A percentile compares a stretch with the other conserved stretches of the same genome.
Evolutionary conservation across 805 yeast species (phyloP).

Genomic region (Wickerhamiella alocasiicola): DNA sequence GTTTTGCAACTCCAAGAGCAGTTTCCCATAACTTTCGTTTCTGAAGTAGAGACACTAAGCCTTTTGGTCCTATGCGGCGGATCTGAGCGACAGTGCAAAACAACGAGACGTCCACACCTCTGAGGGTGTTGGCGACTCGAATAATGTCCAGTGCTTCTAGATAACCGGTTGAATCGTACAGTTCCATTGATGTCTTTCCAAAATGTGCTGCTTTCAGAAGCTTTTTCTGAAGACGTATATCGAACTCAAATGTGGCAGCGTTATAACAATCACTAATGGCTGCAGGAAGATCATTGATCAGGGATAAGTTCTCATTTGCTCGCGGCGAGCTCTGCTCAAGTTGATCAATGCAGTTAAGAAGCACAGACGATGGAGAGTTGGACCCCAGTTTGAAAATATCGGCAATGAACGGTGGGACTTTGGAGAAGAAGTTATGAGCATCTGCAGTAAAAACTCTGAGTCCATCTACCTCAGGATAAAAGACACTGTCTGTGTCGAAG

Average conservation of each 20-base stretch:
- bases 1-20: slow-evolving; percentile 48
- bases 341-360: slow-evolving; percentile 65
- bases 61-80: slow-evolving; percentile 39
- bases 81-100: slow-evolving; percentile 52
- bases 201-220: slow-evolving; percentile 70
- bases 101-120: slow-evolving; percentile 54
- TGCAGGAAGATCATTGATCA: slow-evolving; percentile 35
- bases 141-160: slow-evolving; percentile 49
- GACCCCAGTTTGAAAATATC: slow-evolving; percentile 75
- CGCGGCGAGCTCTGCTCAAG: slow-evolving; percentile 58
- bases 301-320: slow-evolving; percentile 62
- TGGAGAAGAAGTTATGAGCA: slow-evolving; percentile 47
- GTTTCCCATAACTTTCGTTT: slow-evolving; percentile 47
- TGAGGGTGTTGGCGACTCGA: slow-evolving; percentile 56
- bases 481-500: slow-evolving; percentile 16
- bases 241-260: slow-evolving; percentile 70
- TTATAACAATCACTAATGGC: slow-evolving; percentile 63
- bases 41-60: slow-evolving; percentile 44
- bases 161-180: slow-evolving; percentile 48
- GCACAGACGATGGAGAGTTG: slow-evolving; percentile 64
- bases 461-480: slow-evolving; percentile 52
- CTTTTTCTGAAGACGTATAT: slow-evolving; percentile 65
- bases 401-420: slow-evolving; percentile 45
- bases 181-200: slow-evolving; percentile 55
- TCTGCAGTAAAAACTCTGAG: slow-evolving; percentile 48